phyloP scores from a whole-genome alignment of 805 yeast species.

The Yarrowia sp. region DNA sequence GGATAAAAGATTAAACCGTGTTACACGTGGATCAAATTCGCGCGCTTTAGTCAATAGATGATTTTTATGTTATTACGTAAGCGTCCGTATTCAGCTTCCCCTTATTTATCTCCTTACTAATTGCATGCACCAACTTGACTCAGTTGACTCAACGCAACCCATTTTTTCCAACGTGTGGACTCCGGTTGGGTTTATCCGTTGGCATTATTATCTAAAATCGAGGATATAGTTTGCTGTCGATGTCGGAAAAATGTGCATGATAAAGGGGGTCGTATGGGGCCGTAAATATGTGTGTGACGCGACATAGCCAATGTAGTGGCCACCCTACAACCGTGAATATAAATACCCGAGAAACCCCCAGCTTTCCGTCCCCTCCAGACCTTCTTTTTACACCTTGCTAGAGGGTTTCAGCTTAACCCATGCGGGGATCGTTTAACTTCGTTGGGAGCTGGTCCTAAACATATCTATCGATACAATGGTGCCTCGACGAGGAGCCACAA shows the following conservation, averaged over 20 bases:
- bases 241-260: constrained; percentile 34
- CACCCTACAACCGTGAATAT: too few relatives aligned
- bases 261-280: too few relatives aligned
- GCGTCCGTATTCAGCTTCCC: too few relatives aligned
- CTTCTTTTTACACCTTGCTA: constrained; percentile 3
- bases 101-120: too few relatives aligned
- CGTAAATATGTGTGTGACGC: too few relatives aligned
- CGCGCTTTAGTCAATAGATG: constrained; percentile 8
- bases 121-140: constrained; percentile 1
- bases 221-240: constrained; percentile 31
- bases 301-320: too few relatives aligned
- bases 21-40: constrained; percentile 1
- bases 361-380: neutral
- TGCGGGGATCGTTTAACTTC: constrained; percentile 37
- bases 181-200: constrained; percentile 32
- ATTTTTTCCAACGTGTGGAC: constrained; percentile 3
- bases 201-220: neutral
- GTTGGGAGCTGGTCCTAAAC: constrained; percentile 27
- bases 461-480: constrained; percentile 35
- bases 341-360: neutral
- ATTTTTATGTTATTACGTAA: neutral
- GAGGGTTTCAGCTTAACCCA: constrained; percentile 28
- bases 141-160: constrained; percentile 34
- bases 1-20: neutral
- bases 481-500: constrained; percentile 37